Evolutionary conservation across 345 rosid species (phyloP), one percentile per base, ranked within the genome.

Genomic region (Camelina laxa): DNA sequence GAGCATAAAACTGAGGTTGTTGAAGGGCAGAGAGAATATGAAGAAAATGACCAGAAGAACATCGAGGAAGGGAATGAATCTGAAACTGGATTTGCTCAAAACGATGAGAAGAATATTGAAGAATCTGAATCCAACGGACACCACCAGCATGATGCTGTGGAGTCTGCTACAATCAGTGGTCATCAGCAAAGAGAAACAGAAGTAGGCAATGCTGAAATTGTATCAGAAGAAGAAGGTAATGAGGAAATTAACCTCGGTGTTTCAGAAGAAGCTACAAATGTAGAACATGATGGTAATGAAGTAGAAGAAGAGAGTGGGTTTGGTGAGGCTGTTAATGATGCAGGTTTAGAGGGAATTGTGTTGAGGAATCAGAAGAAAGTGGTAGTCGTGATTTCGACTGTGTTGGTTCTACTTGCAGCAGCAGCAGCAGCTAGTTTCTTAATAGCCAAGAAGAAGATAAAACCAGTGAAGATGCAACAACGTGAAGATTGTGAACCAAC

Each of bases 361-460:
- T 57, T n/a, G 39, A 70, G 59, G 15, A 30, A 56, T 17, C 27
- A 55, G 58, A 76, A 65, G 63, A 71, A 54, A 54, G 33, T 59
- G 54, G 9, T 33, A 4, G 83, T 78, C 19, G 60, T 85, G 72
- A 55, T 81, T 63, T 70, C 85, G 9, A 78, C 83, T 48, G 33
- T 71, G 62, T 50, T 79, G 56, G 65, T 85, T 70, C 66, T 88
- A 48, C 67, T 84, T 44, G 85, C 56, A 50, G 56, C 56, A 20
- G 62, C 70, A 61, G 76, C 68, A 61, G 76, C 69, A 53, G 56
- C 77, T 41, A 63, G 84, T 83, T 74, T 86, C 62, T 38, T 83
- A 27, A 60, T 66, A 53, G 19, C 79, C 62, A 88, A 69, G 70
- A 88, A 71, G 75, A 84, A 62, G 69, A 79, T 16, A 30, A 65